phyloP scores from a whole-genome alignment of 2,329 filamentous ascomycete genomes.

The Fusarium sp. region DNA sequence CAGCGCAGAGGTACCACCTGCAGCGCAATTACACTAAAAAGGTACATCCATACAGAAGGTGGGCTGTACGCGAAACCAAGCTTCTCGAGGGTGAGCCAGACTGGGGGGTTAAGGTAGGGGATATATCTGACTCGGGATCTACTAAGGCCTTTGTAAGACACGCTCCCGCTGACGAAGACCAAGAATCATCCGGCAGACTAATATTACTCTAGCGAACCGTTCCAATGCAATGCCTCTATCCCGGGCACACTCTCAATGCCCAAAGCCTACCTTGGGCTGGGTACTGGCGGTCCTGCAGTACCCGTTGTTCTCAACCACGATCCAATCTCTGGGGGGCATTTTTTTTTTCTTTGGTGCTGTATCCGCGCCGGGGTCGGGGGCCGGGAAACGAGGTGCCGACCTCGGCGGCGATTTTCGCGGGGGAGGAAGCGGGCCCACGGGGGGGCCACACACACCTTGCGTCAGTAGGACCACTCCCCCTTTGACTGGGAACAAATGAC shows the following conservation, averaged over 20 bases:
- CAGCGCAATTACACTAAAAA: constrained; percentile 22
- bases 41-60: background rate
- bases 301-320: background rate
- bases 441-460: constrained; percentile 12
- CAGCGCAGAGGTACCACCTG: constrained; percentile 36
- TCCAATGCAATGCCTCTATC: background rate
- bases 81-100: background rate
- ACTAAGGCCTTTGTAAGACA: constrained; percentile 11
- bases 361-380: constrained; percentile 10
- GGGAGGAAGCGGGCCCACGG: constrained; percentile 17
- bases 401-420: constrained; percentile 40
- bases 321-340: constrained; percentile 1
- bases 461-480: constrained; percentile 28
- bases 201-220: background rate
- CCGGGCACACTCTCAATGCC: background rate
- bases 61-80: background rate
- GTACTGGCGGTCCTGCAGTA: constrained; percentile 15
- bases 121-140: constrained; percentile 16
- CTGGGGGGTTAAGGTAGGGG: background rate
- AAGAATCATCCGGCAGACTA: background rate
- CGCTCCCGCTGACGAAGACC: constrained; percentile 9
- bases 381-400: constrained; percentile 37
- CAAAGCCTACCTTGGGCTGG: background rate
- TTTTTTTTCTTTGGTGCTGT: constrained; percentile 7
- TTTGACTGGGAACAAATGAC: background rate